Base-by-base conservation (phyloP, 306 rosid species). In the Alnus rubra region DNA sequence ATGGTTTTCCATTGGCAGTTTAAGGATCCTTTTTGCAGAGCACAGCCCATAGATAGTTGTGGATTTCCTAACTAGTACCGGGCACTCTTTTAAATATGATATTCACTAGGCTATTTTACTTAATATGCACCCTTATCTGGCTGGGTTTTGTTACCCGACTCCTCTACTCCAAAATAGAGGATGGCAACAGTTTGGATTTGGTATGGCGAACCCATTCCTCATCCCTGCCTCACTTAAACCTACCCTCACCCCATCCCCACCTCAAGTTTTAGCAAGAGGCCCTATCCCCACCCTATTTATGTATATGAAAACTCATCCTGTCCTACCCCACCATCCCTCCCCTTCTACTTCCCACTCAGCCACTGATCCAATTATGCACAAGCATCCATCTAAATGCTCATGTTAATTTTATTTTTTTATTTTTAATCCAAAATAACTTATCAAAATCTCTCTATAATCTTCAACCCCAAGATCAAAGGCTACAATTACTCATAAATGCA, bases 1-100 rank as follows among this genome's bases (percentile, higher is more conserved):
- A 7, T 8, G 35, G 64, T 19, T 56, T 23, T 58, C 28, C 28
- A 23, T 23, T 23, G 28, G 28, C 28, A 23, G 28, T 23, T 23
- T 23, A 23, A 28, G 67, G 39, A 60, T 33, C 39, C 2, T 5
- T 2, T 60, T 60, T 3, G 4, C 39, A 60, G 39, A 30, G 30
- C 18, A 30, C 14, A 30, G 18, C 39, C 39, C 11, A 60, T 30
- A 28, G 15, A 11, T 28, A 23, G 16, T 60, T 33, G 15, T 60
- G 18, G 67, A 30, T 60, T 37, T 33, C 69, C 8, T 14, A 63
- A 63, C n/a, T 60, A 1, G 67, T 60, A 3, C 14, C 11, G 18
- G 67, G 67, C 67, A 60, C 67, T 28, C 67, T 60, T 28, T 60
- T 60, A 60, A 11, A 60, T 60, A 60, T 9, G 39, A 42, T 42